Conservation (phyloP, 768 basidiomycete genomes). For the Candolleomyces eurysporus region DNA sequence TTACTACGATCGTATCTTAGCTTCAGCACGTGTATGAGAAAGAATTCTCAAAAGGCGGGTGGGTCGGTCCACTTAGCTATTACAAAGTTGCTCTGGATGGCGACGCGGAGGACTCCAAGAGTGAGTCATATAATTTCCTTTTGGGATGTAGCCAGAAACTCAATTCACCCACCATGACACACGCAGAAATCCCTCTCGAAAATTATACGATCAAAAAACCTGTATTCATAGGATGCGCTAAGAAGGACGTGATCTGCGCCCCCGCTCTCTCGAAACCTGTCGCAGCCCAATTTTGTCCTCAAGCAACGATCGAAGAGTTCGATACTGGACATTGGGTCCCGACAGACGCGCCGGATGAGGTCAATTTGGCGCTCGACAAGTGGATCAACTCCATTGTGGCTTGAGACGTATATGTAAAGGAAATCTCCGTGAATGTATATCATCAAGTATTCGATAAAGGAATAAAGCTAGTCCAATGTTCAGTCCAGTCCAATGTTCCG, state of each 20-base stretch:
- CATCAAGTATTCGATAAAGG: too few species aligned
- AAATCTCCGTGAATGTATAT: too few species aligned
- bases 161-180: too few species aligned
- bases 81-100: not conserved
- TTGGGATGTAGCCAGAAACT: not conserved
- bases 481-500: too few species aligned
- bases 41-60: not conserved
- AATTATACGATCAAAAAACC: conserved; percentile 5
- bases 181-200: not conserved
- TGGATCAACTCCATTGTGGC: not conserved
- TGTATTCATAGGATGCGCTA: not conserved
- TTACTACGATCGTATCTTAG: not conserved
- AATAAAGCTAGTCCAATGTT: too few species aligned
- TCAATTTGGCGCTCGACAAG: not conserved
- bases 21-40: not conserved
- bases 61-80: not conserved
- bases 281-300: not conserved
- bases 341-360: not conserved
- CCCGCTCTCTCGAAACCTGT: not conserved
- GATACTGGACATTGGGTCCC: not conserved
- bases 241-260: not conserved
- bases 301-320: not conserved
- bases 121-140: not conserved
- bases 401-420: not conserved
- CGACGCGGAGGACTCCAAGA: not conserved